Evolutionary conservation across 305 asterid species (phyloP).

Genomic region (Striga hermonthica): DNA sequence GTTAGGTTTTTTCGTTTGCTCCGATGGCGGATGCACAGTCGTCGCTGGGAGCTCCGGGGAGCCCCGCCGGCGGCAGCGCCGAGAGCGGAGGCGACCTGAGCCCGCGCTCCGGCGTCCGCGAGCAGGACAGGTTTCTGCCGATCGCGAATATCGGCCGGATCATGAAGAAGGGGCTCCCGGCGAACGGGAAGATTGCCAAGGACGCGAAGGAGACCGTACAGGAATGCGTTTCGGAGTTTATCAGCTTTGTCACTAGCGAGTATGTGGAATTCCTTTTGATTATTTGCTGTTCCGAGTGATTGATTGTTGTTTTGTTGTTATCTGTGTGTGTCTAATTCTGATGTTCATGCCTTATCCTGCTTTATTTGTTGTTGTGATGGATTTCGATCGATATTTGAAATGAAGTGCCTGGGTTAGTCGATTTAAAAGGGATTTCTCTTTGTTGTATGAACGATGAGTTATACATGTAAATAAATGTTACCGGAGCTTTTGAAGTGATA

Average conservation of each 20-base stretch:
- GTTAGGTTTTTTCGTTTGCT: slow-evolving; percentile 33
- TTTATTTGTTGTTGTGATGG: neutral
- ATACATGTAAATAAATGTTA: neutral
- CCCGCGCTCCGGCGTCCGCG: slow-evolving; percentile 60
- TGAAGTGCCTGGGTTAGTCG: neutral
- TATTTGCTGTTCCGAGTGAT: neutral
- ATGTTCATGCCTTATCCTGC: neutral
- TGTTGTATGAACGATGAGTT: neutral
- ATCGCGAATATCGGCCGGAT: slow-evolving; percentile 80
- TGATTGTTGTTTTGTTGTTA: neutral
- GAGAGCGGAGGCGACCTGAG: slow-evolving; percentile 82
- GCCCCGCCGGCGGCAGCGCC: slow-evolving; percentile 67
- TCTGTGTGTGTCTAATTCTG: neutral
- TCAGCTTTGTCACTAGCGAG: slow-evolving; percentile 93
- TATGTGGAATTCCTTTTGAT: slow-evolving; percentile 28
- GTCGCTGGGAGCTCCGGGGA: slow-evolving; percentile 46
- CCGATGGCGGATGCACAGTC: slow-evolving; percentile 58
- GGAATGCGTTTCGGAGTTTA: slow-evolving; percentile 88
- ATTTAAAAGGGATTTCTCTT: too few relatives aligned
- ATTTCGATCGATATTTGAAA: neutral
- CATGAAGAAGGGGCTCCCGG: slow-evolving; percentile 86
- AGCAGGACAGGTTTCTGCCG: slow-evolving; percentile 81
- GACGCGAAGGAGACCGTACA: slow-evolving; percentile 92
- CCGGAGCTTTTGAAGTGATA: neutral
- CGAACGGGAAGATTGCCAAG: slow-evolving; percentile 75